Evolutionary conservation across 768 basidiomycete genomes (phyloP), one percentile per base, ranked within the genome.

Genomic region (Tremella yokohamensis): DNA sequence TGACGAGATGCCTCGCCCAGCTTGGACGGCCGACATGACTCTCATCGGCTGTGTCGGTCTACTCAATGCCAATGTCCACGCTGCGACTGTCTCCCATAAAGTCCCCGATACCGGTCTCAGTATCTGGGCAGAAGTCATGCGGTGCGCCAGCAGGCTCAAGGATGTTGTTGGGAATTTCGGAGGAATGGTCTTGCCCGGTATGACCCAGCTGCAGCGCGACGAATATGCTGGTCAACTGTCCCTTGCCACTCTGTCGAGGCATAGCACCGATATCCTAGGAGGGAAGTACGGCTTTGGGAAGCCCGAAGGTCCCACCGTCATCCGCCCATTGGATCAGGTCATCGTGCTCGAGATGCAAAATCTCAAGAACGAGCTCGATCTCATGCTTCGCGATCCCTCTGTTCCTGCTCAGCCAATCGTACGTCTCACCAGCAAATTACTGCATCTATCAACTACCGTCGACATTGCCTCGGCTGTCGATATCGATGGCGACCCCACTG

Each of bases 41-140:
- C 81, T 97, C 25, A 88, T 94, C 26, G 83, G 96, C 2, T 89
- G 88, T 8, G 62, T 72, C 20, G 68, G 65, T 16, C 48, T 65
- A 3, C 48, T 72, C 16, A 61, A 61, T 8, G 57, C 62, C 34
- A 66, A 59, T 20, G 85, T 89, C n/a, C 86, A 94, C 49, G 90
- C 92, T 0, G 71, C 71, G 3, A 50, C 59, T 12, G 53, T 49
- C 2, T 69, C 66, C 8, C 64, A 70, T 40, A 58, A 66, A 19
- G 53, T 61, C 2, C 65, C 70, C 3, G 69, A 72, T 38, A 70
- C 54, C 51, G 65, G 68, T 8, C 15, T 64, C 45, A 59, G 57
- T 15, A 49, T 66, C 1, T 71, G 66, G 64, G 44, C 63, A 19
- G 66, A 69, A 51, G 69, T 73, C 44, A 56, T 70, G 64, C 47